Percentiles rank a stretch among this genome's conserved stretches.
phyloP scores from a whole-genome alignment of 768 basidiomycete genomes.

The Strobilomyces dryophilus region DNA sequence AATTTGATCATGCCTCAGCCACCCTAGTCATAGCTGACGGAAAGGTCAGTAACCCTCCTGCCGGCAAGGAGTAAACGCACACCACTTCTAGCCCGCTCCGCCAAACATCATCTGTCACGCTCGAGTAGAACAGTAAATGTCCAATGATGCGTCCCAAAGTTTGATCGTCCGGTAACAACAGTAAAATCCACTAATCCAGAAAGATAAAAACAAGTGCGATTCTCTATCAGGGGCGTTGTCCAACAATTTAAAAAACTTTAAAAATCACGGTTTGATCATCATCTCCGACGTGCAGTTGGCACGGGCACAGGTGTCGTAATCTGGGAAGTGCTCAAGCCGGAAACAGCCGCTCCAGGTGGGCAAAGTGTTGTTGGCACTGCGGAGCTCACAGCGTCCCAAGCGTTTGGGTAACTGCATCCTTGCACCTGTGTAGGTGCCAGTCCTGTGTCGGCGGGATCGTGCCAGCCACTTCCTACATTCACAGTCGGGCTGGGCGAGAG shows the following conservation, averaged over 20 bases:
- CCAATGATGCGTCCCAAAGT: background rate
- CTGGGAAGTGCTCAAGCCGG: background rate
- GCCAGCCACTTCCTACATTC: slow-evolving; percentile 54
- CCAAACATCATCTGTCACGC: background rate
- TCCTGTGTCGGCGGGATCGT: slow-evolving; percentile 45
- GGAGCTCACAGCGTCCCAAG: slow-evolving; percentile 56
- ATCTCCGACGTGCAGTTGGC: slow-evolving; percentile 5
- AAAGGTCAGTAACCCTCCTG: slow-evolving; percentile 2
- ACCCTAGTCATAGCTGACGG: background rate
- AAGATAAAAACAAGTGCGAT: background rate
- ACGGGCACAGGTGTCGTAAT: background rate
- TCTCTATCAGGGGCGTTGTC: background rate
- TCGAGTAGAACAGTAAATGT: background rate
- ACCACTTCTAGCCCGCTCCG: slow-evolving; percentile 3
- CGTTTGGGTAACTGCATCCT: slow-evolving; percentile 62
- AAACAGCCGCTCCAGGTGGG: slow-evolving; percentile 13
- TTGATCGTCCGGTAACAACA: background rate
- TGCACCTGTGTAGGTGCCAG: slow-evolving; percentile 53
- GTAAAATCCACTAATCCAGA: background rate
- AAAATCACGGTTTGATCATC: background rate
- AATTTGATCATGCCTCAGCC: background rate
- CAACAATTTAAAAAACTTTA: background rate
- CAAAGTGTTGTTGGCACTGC: slow-evolving; percentile 46
- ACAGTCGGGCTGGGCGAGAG: slow-evolving; percentile 44
- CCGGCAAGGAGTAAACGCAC: slow-evolving; percentile 1